These are phyloP conservation scores for Erythrobasidium hasegawianum DNA, from an alignment of 1,284 basidiomycete species.

Conservation along the genomic window DNA sequence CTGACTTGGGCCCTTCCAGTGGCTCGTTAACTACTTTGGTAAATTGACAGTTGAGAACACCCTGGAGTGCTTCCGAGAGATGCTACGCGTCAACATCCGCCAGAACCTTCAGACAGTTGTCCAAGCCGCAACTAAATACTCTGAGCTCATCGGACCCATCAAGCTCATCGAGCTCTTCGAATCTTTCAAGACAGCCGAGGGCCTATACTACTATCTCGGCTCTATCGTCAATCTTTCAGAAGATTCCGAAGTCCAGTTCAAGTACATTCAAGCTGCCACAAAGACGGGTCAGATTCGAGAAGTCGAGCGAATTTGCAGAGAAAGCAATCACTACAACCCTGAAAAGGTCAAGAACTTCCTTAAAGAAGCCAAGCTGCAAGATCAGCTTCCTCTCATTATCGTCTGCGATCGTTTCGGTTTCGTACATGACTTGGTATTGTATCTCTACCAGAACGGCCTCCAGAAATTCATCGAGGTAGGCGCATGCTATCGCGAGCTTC, in stretches of 20 bases:
- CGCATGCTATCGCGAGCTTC: too few species aligned
- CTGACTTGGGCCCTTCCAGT: too few species aligned
- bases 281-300: constrained; percentile 98
- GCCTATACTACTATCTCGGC: constrained; percentile 95
- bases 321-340: constrained; percentile 96
- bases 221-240: constrained; percentile 95
- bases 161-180: constrained; percentile 99
- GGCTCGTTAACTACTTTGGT: constrained; percentile 98
- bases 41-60: constrained; percentile 98
- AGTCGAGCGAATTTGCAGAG: constrained; percentile 96
- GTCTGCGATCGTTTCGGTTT: constrained; percentile 99
- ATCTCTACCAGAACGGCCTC: constrained; percentile 96
- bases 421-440: constrained; percentile 97
- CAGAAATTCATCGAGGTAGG: constrained; percentile 84
- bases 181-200: constrained; percentile 95
- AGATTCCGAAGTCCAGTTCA: constrained; percentile 98
- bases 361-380: constrained; percentile 86
- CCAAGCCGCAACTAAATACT: constrained; percentile 98
- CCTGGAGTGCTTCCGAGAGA: constrained; percentile 92
- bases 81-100: constrained; percentile 94
- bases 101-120: constrained; percentile 97
- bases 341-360: constrained; percentile 99
- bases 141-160: constrained; percentile 93
- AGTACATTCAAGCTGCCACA: constrained; percentile 99
- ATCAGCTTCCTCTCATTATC: constrained; percentile 98